Evolutionary conservation across 495 filamentous ascomycete genomes (phyloP).

Genomic region (Lasiosphaeria miniovina): DNA sequence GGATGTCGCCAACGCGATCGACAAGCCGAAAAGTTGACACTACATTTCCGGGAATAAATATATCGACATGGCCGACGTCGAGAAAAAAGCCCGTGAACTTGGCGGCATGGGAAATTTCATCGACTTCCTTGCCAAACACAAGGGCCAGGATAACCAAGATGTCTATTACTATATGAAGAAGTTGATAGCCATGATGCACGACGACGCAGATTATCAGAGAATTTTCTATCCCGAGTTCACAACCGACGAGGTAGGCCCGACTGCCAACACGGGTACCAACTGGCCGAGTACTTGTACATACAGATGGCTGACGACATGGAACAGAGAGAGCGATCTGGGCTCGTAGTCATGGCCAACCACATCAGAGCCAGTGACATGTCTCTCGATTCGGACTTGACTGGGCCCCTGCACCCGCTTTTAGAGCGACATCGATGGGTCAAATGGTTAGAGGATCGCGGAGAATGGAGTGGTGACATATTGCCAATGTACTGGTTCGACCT

Average conservation of each 20-base stretch:
- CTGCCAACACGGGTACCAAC: slow-evolving; percentile 10
- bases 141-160: neutral
- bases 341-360: too few relatives aligned
- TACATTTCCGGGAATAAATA: slow-evolving; percentile 3
- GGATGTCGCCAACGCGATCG: slow-evolving; percentile 31
- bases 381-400: slow-evolving; percentile 14
- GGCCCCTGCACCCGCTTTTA: slow-evolving; percentile 22
- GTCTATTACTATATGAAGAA: slow-evolving; percentile 7
- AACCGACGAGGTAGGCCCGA: slow-evolving; percentile 30
- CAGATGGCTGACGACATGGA: slow-evolving; percentile 6
- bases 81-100: neutral
- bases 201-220: slow-evolving; percentile 35
- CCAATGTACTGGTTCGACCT: slow-evolving; percentile 29
- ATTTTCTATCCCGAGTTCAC: slow-evolving; percentile 24
- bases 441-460: too few relatives aligned
- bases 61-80: slow-evolving; percentile 7
- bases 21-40: slow-evolving; percentile 19
- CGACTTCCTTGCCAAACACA: slow-evolving; percentile 18
- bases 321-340: neutral
- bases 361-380: too few relatives aligned
- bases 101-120: slow-evolving; percentile 12
- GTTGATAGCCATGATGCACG: slow-evolving; percentile 3
- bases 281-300: slow-evolving; percentile 15
- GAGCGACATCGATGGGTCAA: neutral
- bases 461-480: slow-evolving; percentile 1